Percentiles rank a stretch among this genome's conserved stretches.
Evolutionary conservation across 345 rosid species (phyloP).

Genomic region (Salix suchowensis): DNA sequence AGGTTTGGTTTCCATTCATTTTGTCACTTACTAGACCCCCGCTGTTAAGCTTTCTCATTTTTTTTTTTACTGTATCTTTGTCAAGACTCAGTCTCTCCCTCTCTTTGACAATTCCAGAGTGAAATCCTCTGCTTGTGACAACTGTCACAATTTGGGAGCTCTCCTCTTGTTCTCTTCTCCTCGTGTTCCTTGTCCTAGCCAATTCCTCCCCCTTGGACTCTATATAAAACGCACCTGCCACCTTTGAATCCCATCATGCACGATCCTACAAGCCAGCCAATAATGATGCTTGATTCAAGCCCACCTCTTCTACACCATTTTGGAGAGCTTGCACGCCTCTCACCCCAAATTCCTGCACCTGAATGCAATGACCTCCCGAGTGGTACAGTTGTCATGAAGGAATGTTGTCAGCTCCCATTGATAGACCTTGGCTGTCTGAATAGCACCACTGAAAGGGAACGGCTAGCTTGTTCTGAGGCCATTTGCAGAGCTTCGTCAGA

Average conservation of each 20-base stretch:
- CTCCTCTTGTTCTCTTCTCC: conserved; percentile 21
- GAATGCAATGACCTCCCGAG: neutral
- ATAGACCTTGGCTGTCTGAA: conserved; percentile 41
- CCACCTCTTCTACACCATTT: conserved; percentile 41
- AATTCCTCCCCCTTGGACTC: conserved; percentile 1
- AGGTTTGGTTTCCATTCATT: neutral
- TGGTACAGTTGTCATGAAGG: conserved; percentile 10
- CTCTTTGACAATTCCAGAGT: conserved; percentile 22
- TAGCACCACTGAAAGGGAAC: conserved; percentile 20
- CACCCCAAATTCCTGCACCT: neutral
- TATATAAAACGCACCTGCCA: neutral
- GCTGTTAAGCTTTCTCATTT: neutral
- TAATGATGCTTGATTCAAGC: conserved; percentile 18
- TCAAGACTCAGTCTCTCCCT: conserved; percentile 16
- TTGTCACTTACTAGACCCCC: neutral
- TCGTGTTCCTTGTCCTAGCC: conserved; percentile 12
- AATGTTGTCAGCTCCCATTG: conserved; percentile 48
- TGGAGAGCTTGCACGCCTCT: conserved; percentile 16
- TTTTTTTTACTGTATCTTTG: neutral
- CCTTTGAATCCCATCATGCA: neutral
- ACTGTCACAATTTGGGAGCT: conserved; percentile 32
- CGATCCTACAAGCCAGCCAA: neutral
- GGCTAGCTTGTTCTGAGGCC: conserved; percentile 28
- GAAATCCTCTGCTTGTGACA: conserved; percentile 35
- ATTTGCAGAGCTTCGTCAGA: conserved; percentile 49